phyloP scores from a whole-genome alignment of 345 rosid species.

The Gynandropsis gynandra region DNA sequence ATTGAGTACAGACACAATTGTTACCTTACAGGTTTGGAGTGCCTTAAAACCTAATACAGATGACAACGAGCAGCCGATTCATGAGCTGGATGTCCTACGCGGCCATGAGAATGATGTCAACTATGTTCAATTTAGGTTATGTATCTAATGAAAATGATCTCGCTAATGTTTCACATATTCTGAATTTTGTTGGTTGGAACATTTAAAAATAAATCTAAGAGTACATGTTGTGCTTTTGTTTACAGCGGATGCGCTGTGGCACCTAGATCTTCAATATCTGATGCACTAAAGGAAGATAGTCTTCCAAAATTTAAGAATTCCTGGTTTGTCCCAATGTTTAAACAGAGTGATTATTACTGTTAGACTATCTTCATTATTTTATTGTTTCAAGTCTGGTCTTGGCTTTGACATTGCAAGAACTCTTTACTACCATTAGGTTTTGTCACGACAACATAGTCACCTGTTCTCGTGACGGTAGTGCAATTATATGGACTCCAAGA shows the following conservation, averaged over 20 bases:
- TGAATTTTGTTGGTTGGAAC: conserved; percentile 17
- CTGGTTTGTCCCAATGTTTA: conserved; percentile 44
- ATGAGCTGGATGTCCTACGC: conserved; percentile 83
- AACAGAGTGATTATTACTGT: conserved; percentile 16
- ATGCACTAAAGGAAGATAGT: conserved; percentile 72
- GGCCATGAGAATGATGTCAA: conserved; percentile 99
- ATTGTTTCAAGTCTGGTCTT: conserved; percentile 14
- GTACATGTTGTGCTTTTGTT: conserved; percentile 21
- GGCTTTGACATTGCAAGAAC: conserved; percentile 4
- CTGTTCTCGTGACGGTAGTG: conserved; percentile 99
- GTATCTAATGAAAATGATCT: conserved; percentile 17
- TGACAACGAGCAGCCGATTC: conserved; percentile 65
- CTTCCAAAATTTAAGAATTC: conserved; percentile 84
- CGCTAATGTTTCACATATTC: conserved; percentile 6
- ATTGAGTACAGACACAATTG: conserved; percentile 20
- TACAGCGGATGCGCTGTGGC: conserved; percentile 87
- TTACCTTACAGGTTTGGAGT: conserved; percentile 84
- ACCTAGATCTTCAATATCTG: conserved; percentile 67
- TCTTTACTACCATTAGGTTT: conserved; percentile 46
- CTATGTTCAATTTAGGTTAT: conserved; percentile 92
- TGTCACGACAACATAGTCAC: conserved; percentile 95
- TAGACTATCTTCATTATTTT: conserved; percentile 10
- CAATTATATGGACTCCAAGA: conserved; percentile 93
- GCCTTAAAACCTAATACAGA: conserved; percentile 62
- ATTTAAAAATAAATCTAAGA: conserved; percentile 10